Evolutionary conservation across 768 basidiomycete species (phyloP).

Genomic region (Russula virescens): DNA sequence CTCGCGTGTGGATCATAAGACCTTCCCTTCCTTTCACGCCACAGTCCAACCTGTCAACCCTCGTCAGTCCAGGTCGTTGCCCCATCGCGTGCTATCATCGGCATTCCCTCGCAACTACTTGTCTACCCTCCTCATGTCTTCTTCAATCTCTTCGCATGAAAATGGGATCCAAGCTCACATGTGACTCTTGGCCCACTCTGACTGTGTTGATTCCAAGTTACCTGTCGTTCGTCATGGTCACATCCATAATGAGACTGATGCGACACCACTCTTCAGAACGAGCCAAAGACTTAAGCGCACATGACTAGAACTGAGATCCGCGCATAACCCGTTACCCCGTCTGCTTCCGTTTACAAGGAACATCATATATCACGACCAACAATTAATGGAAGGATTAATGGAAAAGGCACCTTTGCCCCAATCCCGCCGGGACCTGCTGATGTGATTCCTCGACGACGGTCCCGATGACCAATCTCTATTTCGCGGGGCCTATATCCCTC

Average conservation of each 20-base stretch:
- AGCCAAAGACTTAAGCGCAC: neutral
- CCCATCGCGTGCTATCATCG: neutral
- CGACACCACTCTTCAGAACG: neutral
- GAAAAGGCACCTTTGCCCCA: neutral
- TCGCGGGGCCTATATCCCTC: neutral
- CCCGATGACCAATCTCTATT: neutral
- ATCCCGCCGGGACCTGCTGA: neutral
- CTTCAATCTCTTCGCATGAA: neutral
- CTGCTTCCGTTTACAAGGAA: neutral
- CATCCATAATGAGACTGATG: neutral
- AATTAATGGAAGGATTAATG: neutral
- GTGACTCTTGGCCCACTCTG: no score
- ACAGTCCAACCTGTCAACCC: no score
- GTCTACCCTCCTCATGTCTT: neutral
- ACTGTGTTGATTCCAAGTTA: no score
- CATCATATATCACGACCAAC: neutral
- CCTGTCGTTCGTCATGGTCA: neutral
- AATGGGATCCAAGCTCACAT: no score
- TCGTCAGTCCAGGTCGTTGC: neutral
- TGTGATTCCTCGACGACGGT: neutral
- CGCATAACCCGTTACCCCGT: neutral
- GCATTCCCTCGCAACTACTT: neutral
- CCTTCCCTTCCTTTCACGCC: neutral
- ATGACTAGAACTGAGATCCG: neutral
- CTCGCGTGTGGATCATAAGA: no score